Evolutionary conservation across 306 rosid species (phyloP), one percentile per base, ranked within the genome.

Genomic region (Purshia tridentata): DNA sequence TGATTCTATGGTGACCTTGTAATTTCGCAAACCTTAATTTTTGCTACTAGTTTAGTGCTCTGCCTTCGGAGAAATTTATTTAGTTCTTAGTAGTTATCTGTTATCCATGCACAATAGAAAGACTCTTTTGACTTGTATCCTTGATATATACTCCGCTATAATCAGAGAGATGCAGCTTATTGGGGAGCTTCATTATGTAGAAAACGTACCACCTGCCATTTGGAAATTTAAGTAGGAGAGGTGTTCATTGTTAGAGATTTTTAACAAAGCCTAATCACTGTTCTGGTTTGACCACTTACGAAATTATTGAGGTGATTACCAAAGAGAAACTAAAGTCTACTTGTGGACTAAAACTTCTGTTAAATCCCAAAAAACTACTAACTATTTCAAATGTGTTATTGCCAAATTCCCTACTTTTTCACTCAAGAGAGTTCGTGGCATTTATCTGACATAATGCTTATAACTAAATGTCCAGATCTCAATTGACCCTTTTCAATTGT

Each of bases 1-100:
- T 44, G 67, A 59, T 78, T 81, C 78, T 70, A 41, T 50, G 81
- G 39, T n/a, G 70, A 53, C 55, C 56, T 75, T 73, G 83, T 61
- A 61, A 61, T 73, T 81, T 78, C 72, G 77, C 52, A 16, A 39
- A 18, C 61, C 46, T 18, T 0, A 9, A 53, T 1, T 54, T 53
- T 41, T 23, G 53, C 6, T 23, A 20, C 65, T 42, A 4, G 14
- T 55, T 7, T 53, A 69, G 5, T 22, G 9, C 46, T 49, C 23
- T 29, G 72, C 46, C 9, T 54, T 54, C 54, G 49, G 41, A 62
- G 49, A 19, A 40, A 0, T 14, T 70, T 0, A 52, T 18, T 23
- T 51, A 41, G 6, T 41, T 23, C 15, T 0, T 19, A 11, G 64
- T 13, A 19, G 73, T 37, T 10, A 67, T 50, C 59, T 16, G 72